Evolutionary conservation across 1,284 basidiomycete species (phyloP), one percentile per base, ranked within the genome.

Genomic region (Rhodofomes roseus): DNA sequence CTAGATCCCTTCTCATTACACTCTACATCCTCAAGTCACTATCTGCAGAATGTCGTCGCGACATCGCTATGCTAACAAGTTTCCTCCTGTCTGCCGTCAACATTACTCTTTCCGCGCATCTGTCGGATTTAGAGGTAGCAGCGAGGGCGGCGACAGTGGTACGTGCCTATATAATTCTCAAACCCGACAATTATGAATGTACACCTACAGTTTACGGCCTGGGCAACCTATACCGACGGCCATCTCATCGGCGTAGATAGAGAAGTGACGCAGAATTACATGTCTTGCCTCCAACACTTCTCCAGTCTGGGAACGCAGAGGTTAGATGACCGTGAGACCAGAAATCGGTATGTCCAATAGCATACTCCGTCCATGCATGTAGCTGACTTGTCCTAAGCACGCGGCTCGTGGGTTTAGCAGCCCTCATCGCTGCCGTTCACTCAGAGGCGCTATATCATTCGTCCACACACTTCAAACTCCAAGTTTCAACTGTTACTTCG

Each of bases 151-250:
- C 94, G 9, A 90, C 84, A 68, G 83, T 94, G 61, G 93, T 93
- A 70, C 68, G 90, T 82, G 41, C 27, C 20, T 12, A 39, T 56
- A 23, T 59, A 11, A 4, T 43, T 18, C 51, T 18, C 14, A 31
- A 9, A 53, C 27, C 2, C 12, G 27, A 14, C 22, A 22, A 4
- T 48, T 4, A 40, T 3, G 1, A 11, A 37, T 20, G 7, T 9
- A 14, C 18, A 1, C 23, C n/a, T n/a, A 23, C 69, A 94, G 88
- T 96, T 98, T 69, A 91, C 89, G 14, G 90, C 94, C 0, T 95
- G 95, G 84, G 90, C 93, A n/a, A 95, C 93, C 6, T 96, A 89
- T 68, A 93, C 95, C 8, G 90, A 95, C 66, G 93, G 94, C 0
- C 84, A 87, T 57, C 77, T 89, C 40, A 86, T 95, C 63, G 91